Conservation (phyloP, 805 yeast genomes). For the Barnettozyma pratensis region DNA sequence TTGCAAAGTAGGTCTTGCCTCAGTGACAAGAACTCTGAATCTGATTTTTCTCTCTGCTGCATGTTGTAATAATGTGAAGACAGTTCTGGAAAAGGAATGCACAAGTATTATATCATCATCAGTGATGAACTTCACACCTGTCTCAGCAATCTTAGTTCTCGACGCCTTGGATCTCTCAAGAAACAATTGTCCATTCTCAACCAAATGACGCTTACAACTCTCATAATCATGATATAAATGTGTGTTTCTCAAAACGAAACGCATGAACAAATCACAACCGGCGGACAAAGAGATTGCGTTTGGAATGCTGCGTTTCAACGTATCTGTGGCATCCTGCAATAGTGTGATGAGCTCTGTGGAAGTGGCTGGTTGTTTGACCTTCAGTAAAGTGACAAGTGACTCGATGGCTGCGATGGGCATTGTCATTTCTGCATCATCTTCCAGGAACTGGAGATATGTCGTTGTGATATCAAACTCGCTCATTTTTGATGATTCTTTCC, state of each 20-base stretch:
- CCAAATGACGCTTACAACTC: slow-evolving; percentile 79
- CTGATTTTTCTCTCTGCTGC: slow-evolving; percentile 78
- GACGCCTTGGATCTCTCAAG: slow-evolving; percentile 89
- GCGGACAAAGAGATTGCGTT: slow-evolving; percentile 93
- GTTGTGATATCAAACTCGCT: slow-evolving; percentile 71
- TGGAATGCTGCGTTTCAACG: slow-evolving; percentile 71
- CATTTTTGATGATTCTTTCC: slow-evolving; percentile 10
- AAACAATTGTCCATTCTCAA: slow-evolving; percentile 89
- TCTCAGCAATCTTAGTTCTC: slow-evolving; percentile 79
- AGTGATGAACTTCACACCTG: slow-evolving; percentile 82
- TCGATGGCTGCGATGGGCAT: slow-evolving; percentile 99
- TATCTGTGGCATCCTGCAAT: slow-evolving; percentile 69
- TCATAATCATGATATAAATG: slow-evolving; percentile 93
- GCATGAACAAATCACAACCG: slow-evolving; percentile 93
- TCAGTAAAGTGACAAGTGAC: slow-evolving; percentile 77
- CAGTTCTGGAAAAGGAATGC: slow-evolving; percentile 91
- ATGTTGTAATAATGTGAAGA: slow-evolving; percentile 62
- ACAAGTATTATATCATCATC: slow-evolving; percentile 90
- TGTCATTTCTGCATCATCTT: slow-evolving; percentile 93
- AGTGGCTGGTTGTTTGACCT: slow-evolving; percentile 83
- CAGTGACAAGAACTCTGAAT: slow-evolving; percentile 88
- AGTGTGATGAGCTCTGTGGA: slow-evolving; percentile 87
- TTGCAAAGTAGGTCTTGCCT: slow-evolving; percentile 80
- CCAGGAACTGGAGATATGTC: slow-evolving; percentile 73
- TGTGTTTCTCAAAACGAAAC: slow-evolving; percentile 86